phyloP scores from a whole-genome alignment of 2,329 filamentous ascomycete species.

The Penicillium sp. region DNA sequence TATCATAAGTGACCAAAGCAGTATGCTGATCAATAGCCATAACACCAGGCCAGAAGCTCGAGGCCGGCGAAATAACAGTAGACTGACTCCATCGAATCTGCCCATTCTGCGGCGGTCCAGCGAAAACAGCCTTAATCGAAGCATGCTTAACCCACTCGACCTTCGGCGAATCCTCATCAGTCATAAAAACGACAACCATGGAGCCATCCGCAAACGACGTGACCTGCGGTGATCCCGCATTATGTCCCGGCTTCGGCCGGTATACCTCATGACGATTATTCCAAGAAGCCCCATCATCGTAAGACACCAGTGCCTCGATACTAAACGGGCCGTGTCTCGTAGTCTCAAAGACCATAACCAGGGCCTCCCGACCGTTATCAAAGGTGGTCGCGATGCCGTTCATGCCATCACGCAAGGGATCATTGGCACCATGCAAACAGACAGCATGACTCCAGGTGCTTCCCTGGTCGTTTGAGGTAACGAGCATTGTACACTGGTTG shows the following conservation, averaged over 20 bases:
- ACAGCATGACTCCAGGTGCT: conserved; percentile 45
- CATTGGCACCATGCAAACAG: conserved; percentile 43
- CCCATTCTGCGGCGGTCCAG: conserved; percentile 34
- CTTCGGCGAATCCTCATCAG: conserved; percentile 43
- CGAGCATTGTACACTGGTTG: conserved; percentile 54
- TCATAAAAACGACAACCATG: conserved; percentile 50
- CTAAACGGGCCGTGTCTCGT: conserved; percentile 45
- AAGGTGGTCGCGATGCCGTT: conserved; percentile 42
- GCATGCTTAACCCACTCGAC: conserved; percentile 44
- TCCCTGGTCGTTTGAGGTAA: conserved; percentile 47
- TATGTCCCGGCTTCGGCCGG: conserved; percentile 38
- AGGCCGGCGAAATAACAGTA: conserved; percentile 29
- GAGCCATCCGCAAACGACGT: conserved; percentile 42
- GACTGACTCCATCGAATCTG: conserved; percentile 38
- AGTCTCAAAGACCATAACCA: conserved; percentile 52
- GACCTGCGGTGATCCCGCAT: conserved; percentile 51
- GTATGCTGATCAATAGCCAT: conserved; percentile 30
- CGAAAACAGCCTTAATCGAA: conserved; percentile 45
- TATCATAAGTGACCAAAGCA: conserved; percentile 32
- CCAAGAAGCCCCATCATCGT: conserved; percentile 47
- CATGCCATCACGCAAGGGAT: conserved; percentile 42
- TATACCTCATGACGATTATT: conserved; percentile 45
- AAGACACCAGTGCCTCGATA: conserved; percentile 49
- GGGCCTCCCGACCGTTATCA: conserved; percentile 36
- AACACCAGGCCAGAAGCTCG: conserved; percentile 44